phyloP scores from a whole-genome alignment of 2,329 filamentous ascomycete genomes.

The Trichoderma atrobrunneum region DNA sequence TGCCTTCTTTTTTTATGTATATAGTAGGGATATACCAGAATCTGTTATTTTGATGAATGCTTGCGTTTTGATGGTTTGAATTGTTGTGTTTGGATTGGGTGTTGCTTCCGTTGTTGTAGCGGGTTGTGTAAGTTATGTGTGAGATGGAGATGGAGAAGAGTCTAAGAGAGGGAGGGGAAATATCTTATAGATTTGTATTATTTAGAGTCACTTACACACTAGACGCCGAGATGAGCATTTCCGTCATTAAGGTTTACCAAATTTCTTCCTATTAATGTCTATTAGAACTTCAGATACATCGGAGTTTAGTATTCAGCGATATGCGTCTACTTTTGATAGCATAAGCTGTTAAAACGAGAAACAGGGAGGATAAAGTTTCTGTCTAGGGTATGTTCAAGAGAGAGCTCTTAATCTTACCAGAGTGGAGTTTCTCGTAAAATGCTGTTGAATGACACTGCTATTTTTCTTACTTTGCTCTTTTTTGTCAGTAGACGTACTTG shows the following conservation, averaged over 20 bases:
- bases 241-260: fast-evolving
- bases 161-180: neutral
- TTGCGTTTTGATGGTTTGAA: neutral
- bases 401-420: neutral
- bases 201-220: neutral
- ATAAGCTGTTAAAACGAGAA: no score
- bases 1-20: neutral
- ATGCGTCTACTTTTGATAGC: no score
- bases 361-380: neutral
- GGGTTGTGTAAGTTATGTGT: neutral
- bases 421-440: neutral
- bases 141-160: neutral
- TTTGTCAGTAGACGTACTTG: neutral
- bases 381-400: neutral
- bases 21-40: neutral
- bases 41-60: neutral
- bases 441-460: neutral
- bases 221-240: neutral
- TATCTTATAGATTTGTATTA: neutral
- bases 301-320: no score
- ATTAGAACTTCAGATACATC: neutral
- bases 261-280: neutral
- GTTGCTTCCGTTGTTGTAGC: neutral
- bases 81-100: neutral
- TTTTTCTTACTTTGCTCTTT: neutral